Conservation (phyloP, 2,329 filamentous ascomycete genomes). For the Hortaea sp. region DNA sequence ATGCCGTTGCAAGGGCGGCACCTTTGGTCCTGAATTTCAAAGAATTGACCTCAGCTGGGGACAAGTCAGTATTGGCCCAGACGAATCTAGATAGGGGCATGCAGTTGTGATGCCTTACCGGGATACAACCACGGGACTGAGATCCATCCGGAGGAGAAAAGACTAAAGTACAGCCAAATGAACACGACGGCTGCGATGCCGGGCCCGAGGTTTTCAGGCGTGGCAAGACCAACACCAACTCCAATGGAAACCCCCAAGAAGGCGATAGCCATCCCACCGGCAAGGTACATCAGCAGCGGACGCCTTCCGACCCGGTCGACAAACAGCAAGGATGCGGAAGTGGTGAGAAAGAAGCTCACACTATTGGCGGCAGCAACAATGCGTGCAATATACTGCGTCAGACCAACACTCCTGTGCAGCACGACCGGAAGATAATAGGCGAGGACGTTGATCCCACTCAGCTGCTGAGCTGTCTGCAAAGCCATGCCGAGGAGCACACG, state of each 20-base stretch:
- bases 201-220: conserved; percentile 21
- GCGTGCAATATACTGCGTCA: conserved; percentile 26
- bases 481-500: conserved; percentile 14
- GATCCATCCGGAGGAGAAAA: conserved; percentile 49
- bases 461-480: conserved; percentile 38
- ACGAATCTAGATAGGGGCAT: too few relatives aligned
- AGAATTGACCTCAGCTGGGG: conserved; percentile 31
- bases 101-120: neutral
- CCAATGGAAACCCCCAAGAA: conserved; percentile 21
- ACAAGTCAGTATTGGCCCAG: conserved; percentile 1
- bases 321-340: conserved; percentile 50
- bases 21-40: conserved; percentile 45
- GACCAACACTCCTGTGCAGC: conserved; percentile 42
- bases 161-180: conserved; percentile 60
- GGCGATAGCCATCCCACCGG: conserved; percentile 34
- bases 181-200: conserved; percentile 45
- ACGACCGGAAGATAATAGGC: conserved; percentile 33
- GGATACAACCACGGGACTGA: conserved; percentile 20
- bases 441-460: conserved; percentile 37
- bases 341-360: conserved; percentile 44
- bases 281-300: conserved; percentile 30
- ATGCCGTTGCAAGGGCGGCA: conserved; percentile 43
- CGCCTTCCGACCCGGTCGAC: conserved; percentile 50
- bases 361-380: conserved; percentile 37
- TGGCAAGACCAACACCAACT: conserved; percentile 24